These are phyloP conservation scores for Blastocystis sp. DNA, from an alignment of 352 stramenopile species.

Conservation along the genomic window DNA sequence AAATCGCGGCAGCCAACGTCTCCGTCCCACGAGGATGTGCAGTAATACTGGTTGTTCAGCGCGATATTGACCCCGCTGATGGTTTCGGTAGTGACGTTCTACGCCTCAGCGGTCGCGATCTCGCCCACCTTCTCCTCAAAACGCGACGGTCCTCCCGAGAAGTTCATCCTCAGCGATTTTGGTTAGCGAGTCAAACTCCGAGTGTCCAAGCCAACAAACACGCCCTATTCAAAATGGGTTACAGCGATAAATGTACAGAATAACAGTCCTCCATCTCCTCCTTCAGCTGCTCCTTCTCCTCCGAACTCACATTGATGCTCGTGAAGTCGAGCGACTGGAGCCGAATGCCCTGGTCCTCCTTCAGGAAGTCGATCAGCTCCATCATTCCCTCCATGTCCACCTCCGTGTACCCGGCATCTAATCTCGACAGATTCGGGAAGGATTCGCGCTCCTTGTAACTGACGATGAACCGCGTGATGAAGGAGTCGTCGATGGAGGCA, in stretches of 20 bases:
- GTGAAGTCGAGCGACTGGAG: conserved; percentile 30
- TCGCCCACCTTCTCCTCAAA: conserved; percentile 30
- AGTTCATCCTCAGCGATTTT: background rate
- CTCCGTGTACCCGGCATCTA: conserved; percentile 50
- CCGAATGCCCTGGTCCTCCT: conserved; percentile 16
- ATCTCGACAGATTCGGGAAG: conserved; percentile 25
- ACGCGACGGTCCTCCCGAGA: background rate
- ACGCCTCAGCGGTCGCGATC: background rate
- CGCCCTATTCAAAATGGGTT: background rate
- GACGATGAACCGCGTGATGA: conserved; percentile 22
- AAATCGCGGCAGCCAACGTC: conserved; percentile 3
- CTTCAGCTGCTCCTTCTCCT: conserved; percentile 13
- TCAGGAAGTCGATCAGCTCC: conserved; percentile 50
- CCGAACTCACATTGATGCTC: conserved; percentile 34
- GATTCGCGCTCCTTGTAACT: background rate
- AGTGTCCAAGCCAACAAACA: background rate
- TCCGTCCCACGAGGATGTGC: conserved; percentile 52
- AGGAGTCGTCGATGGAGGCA: conserved; percentile 17
- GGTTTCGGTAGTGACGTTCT: conserved; percentile 45
- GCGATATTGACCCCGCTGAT: conserved; percentile 43
- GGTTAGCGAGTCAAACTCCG: too few relatives aligned
- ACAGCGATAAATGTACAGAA: conserved; percentile 35
- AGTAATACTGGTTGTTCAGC: conserved; percentile 28
- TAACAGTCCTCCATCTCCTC: conserved; percentile 36
- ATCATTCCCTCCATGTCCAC: conserved; percentile 31